Evolutionary conservation across 495 filamentous ascomycete genomes (phyloP).

Genomic region (Rostrohypoxylon terebratum): DNA sequence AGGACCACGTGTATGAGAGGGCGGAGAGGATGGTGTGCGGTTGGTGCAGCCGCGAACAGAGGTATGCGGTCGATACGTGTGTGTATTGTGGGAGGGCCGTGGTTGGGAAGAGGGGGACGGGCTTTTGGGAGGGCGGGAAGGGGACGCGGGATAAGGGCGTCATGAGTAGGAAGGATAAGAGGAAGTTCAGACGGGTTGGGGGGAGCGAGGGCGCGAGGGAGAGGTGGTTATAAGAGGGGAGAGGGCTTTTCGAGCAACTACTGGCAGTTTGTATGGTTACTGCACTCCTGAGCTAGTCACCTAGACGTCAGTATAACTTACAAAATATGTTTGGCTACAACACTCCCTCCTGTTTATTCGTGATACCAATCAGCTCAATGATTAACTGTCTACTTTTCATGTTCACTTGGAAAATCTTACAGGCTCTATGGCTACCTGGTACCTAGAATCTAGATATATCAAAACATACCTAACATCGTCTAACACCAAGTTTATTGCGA

Average conservation of each 20-base stretch:
- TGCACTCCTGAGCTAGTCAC: not conserved
- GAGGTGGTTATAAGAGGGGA: constrained; percentile 22
- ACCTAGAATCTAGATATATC: not conserved
- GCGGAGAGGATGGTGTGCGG: constrained; percentile 92
- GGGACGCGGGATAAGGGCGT: constrained; percentile 76
- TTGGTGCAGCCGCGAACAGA: constrained; percentile 85
- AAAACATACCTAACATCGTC: not conserved
- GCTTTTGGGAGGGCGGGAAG: constrained; percentile 94
- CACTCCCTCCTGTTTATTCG: not conserved
- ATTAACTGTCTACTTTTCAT: not conserved
- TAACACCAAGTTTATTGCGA: not conserved
- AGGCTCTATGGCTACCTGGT: not conserved
- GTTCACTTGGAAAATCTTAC: not conserved
- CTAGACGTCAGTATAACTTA: not conserved
- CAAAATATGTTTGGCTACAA: not conserved
- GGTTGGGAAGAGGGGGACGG: constrained; percentile 71
- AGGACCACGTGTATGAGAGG: constrained; percentile 82
- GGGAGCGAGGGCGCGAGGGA: constrained; percentile 45
- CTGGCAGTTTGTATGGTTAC: not conserved
- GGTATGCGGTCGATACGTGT: constrained; percentile 83
- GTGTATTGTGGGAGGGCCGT: constrained; percentile 78
- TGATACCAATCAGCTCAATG: not conserved
- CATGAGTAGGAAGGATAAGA: constrained; percentile 81
- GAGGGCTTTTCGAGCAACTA: not conserved
- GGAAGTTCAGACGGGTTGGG: constrained; percentile 73